Base-by-base conservation (phyloP, 768 basidiomycete species). In the Phylloporus sp. region DNA sequence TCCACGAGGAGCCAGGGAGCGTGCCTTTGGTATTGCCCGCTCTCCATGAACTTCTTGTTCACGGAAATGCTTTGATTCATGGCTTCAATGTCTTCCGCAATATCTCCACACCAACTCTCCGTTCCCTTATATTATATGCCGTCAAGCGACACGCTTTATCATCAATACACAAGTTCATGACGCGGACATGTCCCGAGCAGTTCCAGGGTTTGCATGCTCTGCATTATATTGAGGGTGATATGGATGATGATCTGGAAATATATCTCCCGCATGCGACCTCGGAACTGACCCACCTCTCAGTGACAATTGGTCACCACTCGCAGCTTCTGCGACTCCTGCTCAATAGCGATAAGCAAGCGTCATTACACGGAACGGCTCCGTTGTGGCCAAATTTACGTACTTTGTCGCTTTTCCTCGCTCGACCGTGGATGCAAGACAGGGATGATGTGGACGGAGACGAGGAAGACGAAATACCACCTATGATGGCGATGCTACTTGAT, bases 91-190 rank as follows among this genome's bases (percentile, higher is more conserved):
- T 68, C 49, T 68, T 68, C 58, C 66, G 67, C 54, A 68, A 66
- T 52, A 69, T 68, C 52, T 68, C 68, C 58, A 62, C 68, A 1
- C 67, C 67, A 4, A 54, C 41, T 6, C 59, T 68, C 39, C 62
- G 58, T 27, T 58, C 59, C 12, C 54, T 68, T 26, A 60, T 60
- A 6, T 46, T 68, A 43, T 53, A 53, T 57, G 58, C 53, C 46
- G 62, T 68, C 50, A 66, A 59, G 32, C 64, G 58, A 53, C 60
- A 62, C 41, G 54, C 60, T 32, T 48, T 70, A 23, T 67, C 67
- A 43, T 64, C 68, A 13, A 68, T 68, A 60, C 68, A 70, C 58
- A 70, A 60, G 35, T 70, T 70, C 54, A 68, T 68, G 62, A 63
- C 67, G 27, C 67, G 67, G 52, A 68, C 50, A 57, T 69, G 60